A percentile compares a stretch with the other conserved stretches of the same genome.
These are phyloP conservation scores for Candida dendrica DNA, from an alignment of 805 yeast genomes.

Conservation along the genomic window DNA sequence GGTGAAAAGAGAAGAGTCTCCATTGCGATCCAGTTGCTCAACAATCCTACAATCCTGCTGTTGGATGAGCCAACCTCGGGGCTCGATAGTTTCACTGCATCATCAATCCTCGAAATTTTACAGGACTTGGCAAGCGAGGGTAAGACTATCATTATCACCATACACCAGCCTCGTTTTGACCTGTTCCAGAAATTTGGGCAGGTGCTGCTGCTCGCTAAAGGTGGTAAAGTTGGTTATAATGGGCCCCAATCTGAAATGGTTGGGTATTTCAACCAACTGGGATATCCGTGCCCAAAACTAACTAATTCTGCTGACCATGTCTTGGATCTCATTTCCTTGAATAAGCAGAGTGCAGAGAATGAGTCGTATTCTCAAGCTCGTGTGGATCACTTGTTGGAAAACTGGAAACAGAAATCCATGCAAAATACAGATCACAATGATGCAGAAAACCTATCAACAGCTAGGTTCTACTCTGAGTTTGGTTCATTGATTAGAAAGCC, in stretches of 20 bases:
- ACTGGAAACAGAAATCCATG: too few species aligned
- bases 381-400: slow-evolving; percentile 6
- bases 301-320: slow-evolving; percentile 73
- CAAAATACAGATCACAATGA: too few species aligned
- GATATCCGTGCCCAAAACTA: slow-evolving; percentile 49
- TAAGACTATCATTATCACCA: slow-evolving; percentile 67
- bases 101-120: slow-evolving; percentile 58
- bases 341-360: slow-evolving; percentile 11
- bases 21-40: slow-evolving; percentile 71
- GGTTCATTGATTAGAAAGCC: slow-evolving; percentile 10
- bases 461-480: slow-evolving; percentile 9
- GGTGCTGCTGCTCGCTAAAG: slow-evolving; percentile 65
- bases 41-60: slow-evolving; percentile 64
- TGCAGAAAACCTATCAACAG: neutral
- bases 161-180: slow-evolving; percentile 82
- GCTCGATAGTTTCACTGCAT: slow-evolving; percentile 73
- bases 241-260: slow-evolving; percentile 47
- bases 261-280: slow-evolving; percentile 40
- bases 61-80: slow-evolving; percentile 92
- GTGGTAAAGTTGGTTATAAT: slow-evolving; percentile 69
- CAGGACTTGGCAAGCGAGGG: slow-evolving; percentile 51
- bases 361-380: slow-evolving; percentile 12
- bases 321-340: slow-evolving; percentile 58
- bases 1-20: slow-evolving; percentile 83
- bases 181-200: slow-evolving; percentile 62